Percentiles rank a stretch among this genome's conserved stretches.
phyloP scores from a whole-genome alignment of 1,284 basidiomycete genomes.

The Papiliotrema flavescens region DNA sequence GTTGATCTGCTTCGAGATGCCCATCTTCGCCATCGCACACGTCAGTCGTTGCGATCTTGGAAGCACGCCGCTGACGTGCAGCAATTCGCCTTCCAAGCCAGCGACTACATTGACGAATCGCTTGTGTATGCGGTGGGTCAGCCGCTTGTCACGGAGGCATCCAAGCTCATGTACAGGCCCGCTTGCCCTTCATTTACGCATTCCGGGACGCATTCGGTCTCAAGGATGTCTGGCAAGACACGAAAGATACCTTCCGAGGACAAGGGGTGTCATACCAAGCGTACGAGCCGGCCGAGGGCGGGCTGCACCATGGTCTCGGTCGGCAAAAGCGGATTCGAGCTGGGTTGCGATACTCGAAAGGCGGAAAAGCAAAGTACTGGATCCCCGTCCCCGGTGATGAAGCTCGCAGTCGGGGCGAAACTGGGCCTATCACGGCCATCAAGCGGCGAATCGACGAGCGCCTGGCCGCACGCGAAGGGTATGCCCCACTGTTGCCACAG shows the following conservation, averaged over 20 bases:
- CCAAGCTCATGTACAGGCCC: conserved; percentile 52
- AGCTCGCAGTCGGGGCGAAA: conserved; percentile 32
- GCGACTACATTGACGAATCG: conserved; percentile 71
- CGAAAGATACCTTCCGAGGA: conserved; percentile 75
- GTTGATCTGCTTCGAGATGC: conserved; percentile 96
- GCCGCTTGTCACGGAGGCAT: not conserved
- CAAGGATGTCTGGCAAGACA: conserved; percentile 84
- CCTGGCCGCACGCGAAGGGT: conserved; percentile 58
- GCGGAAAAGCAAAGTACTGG: conserved; percentile 88
- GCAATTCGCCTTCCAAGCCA: conserved; percentile 51
- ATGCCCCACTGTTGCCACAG: conserved; percentile 68
- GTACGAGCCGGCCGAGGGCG: conserved; percentile 92
- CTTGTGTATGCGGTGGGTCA: conserved; percentile 57
- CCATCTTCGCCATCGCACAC: conserved; percentile 90
- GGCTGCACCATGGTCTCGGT: conserved; percentile 78
- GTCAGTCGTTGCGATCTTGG: conserved; percentile 19
- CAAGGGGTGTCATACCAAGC: conserved; percentile 91
- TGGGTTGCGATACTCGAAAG: conserved; percentile 82
- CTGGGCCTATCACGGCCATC: conserved; percentile 49
- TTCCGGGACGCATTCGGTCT: conserved; percentile 81
- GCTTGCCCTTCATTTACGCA: conserved; percentile 82
- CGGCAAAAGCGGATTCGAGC: conserved; percentile 78
- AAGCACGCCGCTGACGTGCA: conserved; percentile 12
- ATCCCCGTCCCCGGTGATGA: conserved; percentile 64
- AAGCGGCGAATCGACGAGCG: conserved; percentile 54